Conservation (phyloP, 331 rosid genomes). For the Rhamnella rubrinervis region DNA sequence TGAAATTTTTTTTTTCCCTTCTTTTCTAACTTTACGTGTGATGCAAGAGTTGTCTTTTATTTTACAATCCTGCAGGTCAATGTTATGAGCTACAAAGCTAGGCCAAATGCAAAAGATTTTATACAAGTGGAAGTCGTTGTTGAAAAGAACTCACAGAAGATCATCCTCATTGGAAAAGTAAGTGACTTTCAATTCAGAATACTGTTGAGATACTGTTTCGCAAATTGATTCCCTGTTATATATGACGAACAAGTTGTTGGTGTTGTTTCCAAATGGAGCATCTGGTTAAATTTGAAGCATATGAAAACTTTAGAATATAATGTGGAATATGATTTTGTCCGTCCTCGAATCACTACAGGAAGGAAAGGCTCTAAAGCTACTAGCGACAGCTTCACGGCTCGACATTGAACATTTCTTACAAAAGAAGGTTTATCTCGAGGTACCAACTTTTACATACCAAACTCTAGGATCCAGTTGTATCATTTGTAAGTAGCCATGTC, state of each 20-base stretch:
- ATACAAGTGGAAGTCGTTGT: constrained; percentile 87
- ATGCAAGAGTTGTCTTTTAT: neutral
- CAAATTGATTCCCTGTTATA: neutral
- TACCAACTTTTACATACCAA: constrained; percentile 18
- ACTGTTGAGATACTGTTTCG: neutral
- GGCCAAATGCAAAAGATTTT: constrained; percentile 86
- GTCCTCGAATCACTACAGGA: constrained; percentile 7
- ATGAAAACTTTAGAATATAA: neutral
- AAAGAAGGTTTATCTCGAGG: constrained; percentile 95
- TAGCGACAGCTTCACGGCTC: constrained; percentile 91
- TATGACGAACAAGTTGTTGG: neutral
- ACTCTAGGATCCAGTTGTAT: neutral
- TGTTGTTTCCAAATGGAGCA: no score
- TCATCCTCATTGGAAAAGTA: constrained; percentile 84
- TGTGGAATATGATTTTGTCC: constrained; percentile 10
- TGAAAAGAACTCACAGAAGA: constrained; percentile 85
- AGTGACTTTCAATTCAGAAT: constrained; percentile 9
- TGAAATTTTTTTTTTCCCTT: neutral
- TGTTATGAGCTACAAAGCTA: constrained; percentile 79
- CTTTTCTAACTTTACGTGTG: neutral
- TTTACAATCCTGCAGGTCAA: constrained; percentile 56
- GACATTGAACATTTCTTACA: constrained; percentile 86
- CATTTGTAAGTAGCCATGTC: no score
- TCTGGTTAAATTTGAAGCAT: neutral
- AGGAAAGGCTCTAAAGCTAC: constrained; percentile 83